Evolutionary conservation across 2,329 filamentous ascomycete species (phyloP), one percentile per base, ranked within the genome.

Genomic region (Stemphylium vesicarium): DNA sequence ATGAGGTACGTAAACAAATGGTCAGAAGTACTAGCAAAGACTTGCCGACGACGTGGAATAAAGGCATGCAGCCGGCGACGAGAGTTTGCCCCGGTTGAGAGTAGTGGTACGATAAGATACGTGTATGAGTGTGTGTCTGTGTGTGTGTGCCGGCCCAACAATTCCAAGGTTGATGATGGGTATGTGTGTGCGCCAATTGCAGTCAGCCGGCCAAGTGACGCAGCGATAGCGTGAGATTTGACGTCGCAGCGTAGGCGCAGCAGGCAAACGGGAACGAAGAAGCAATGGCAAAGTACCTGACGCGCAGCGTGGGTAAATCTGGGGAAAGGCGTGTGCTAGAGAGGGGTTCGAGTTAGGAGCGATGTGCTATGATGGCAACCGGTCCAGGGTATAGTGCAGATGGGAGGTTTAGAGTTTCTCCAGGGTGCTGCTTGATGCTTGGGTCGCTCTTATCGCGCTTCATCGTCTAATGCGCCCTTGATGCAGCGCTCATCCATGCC

Each of bases 361-460:
- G 48, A 53, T 29, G 53, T 33, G 26, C 26, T 7, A 29, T 29
- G 26, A 29, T 29, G 26, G 53, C 54, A 43, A 50, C 44, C 45
- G 50, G 48, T 50, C 52, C 38, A 50, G 33, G 33, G 10, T 37
- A 18, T 42, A 41, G 48, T 20, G 46, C 22, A 20, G 32, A 36
- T 49, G 49, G n/a, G 41, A 35, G 35, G 47, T 52, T 46, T 56
- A 45, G 53, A 54, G 50, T 55, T 53, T 49, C 29, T 16, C 39
- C 37, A 42, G 31, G 32, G 40, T 31, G 41, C 41, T 29, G 26
- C 37, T 24, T 52, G 31, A 48, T n/a, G n/a, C n/a, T n/a, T n/a
- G n/a, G n/a, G n/a, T 39, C 15, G 56, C 52, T 57, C 58, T 64
- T 65, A 66, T 66, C 64, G 64, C 64, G 64, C 61, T 60, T 60